A percentile compares a stretch with the other conserved stretches of the same genome.
Evolutionary conservation across 495 filamentous ascomycete genomes (phyloP).

Genomic region (Sabuloglossum arenarium): DNA sequence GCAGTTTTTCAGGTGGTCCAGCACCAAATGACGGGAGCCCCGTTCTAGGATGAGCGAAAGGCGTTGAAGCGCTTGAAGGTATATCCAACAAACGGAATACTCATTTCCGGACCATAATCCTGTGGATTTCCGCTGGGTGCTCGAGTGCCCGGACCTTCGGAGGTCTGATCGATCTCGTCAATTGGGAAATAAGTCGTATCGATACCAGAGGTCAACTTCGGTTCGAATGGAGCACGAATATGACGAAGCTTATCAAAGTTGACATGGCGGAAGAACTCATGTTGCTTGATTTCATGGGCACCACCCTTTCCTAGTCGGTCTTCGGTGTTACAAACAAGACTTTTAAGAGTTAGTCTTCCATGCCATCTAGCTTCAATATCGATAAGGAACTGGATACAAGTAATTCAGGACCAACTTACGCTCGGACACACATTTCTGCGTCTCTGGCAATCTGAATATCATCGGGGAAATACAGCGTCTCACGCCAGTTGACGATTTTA

Average conservation of each 20-base stretch:
- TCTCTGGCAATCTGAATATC: slow-evolving; percentile 75
- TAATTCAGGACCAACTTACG: neutral
- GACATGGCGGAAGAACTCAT: slow-evolving; percentile 91
- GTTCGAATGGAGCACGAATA: slow-evolving; percentile 91
- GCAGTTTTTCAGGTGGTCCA: neutral
- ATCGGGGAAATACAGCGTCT: slow-evolving; percentile 89
- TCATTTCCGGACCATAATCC: slow-evolving; percentile 62
- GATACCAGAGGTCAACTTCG: slow-evolving; percentile 70
- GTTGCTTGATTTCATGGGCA: slow-evolving; percentile 75
- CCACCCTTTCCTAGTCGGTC: slow-evolving; percentile 70
- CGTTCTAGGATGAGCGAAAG: slow-evolving; percentile 20
- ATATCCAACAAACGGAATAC: slow-evolving; percentile 90
- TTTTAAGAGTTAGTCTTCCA: slow-evolving; percentile 14
- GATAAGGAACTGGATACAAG: neutral
- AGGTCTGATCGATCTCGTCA: slow-evolving; percentile 79
- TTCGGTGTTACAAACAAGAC: slow-evolving; percentile 79
- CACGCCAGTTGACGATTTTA: slow-evolving; percentile 97
- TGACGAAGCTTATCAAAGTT: slow-evolving; percentile 77
- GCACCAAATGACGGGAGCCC: neutral
- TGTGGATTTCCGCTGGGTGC: slow-evolving; percentile 42
- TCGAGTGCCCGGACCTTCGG: slow-evolving; percentile 31
- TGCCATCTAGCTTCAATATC: neutral
- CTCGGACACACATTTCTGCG: slow-evolving; percentile 26
- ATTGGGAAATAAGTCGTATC: slow-evolving; percentile 98
- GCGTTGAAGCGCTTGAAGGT: slow-evolving; percentile 97